phyloP scores from a whole-genome alignment of 345 rosid genomes.

The Rubroshorea leprosula region DNA sequence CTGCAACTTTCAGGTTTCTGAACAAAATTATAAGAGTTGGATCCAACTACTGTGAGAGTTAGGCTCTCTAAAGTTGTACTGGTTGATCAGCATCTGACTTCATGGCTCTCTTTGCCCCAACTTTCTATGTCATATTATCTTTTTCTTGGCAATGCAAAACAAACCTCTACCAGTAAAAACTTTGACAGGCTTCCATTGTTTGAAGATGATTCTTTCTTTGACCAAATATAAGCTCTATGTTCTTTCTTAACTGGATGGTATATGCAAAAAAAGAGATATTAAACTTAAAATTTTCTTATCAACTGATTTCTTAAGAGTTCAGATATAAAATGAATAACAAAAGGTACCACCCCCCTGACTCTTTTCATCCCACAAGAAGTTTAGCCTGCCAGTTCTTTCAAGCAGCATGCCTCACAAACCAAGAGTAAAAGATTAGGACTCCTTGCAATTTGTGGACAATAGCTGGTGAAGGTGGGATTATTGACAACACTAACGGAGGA shows the following conservation, averaged over 20 bases:
- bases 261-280: constrained; percentile 59
- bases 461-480: constrained; percentile 35
- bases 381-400: constrained; percentile 30
- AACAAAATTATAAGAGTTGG: constrained; percentile 43
- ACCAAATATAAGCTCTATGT: constrained; percentile 59
- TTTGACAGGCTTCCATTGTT: constrained; percentile 64
- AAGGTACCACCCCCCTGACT: constrained; percentile 31
- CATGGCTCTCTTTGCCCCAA: constrained; percentile 62
- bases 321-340: constrained; percentile 16
- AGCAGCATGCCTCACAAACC: constrained; percentile 33
- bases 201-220: constrained; percentile 69
- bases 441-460: constrained; percentile 22
- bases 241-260: constrained; percentile 70
- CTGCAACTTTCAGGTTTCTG: constrained; percentile 49
- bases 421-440: constrained; percentile 26
- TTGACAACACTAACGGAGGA: constrained; percentile 28
- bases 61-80: constrained; percentile 43
- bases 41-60: constrained; percentile 44
- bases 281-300: constrained; percentile 39
- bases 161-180: constrained; percentile 54
- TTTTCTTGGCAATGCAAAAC: constrained; percentile 49
- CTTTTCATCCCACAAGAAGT: constrained; percentile 25
- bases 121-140: constrained; percentile 48
- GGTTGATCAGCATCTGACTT: constrained; percentile 57
- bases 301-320: constrained; percentile 17